Percentiles rank a stretch among this genome's conserved stretches.
Evolutionary conservation across 164 flowering plant species (phyloP).

Genomic region (Hamamelis virginiana): DNA sequence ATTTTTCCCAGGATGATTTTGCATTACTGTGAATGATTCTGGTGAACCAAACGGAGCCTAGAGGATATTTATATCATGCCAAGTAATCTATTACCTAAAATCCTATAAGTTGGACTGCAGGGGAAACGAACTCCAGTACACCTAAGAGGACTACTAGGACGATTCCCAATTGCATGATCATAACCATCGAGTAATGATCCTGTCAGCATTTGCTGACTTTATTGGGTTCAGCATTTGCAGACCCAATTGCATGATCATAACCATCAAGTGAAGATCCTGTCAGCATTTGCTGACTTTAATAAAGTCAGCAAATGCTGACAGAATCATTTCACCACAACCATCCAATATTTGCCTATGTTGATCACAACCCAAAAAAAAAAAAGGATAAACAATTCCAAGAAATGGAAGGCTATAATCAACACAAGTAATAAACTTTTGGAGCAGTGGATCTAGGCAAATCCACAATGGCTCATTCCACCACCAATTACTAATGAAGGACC

Average conservation of each 20-base stretch:
- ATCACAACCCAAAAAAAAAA: no score
- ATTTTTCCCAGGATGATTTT: no score
- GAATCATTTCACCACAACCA: background rate
- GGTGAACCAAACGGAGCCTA: no score
- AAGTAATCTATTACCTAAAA: background rate
- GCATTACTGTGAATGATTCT: no score
- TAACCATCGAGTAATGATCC: no score
- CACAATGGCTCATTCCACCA: background rate
- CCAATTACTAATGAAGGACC: background rate
- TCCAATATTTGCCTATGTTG: background rate
- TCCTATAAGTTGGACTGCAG: background rate
- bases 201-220: no score
- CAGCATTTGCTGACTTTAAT: no score
- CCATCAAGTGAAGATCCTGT: no score
- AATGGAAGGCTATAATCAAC: background rate
- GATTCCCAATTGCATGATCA: background rate
- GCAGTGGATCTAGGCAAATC: background rate
- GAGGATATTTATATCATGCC: background rate
- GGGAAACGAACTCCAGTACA: background rate
- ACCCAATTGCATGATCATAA: background rate
- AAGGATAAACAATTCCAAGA: no score
- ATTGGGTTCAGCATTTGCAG: no score
- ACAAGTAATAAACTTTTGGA: background rate
- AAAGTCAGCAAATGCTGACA: no score
- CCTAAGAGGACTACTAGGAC: background rate